Evolutionary conservation across 148 eudicot genomes (phyloP).

Genomic region (Vaccinium myrtillus): DNA sequence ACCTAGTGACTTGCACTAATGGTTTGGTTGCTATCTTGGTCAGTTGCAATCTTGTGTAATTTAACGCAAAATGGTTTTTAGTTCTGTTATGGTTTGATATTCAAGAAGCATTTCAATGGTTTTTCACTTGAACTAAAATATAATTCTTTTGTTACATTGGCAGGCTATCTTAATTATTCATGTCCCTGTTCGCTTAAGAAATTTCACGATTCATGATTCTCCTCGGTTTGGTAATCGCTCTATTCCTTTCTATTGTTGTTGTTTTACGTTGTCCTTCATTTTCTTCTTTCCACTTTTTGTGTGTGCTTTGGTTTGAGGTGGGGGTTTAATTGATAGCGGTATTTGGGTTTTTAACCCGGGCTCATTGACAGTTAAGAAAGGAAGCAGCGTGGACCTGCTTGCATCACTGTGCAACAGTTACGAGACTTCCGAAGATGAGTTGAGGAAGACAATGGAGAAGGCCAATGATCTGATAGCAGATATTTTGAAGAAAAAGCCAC

Average conservation of each 20-base stretch:
- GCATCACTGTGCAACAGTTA: constrained; percentile 76
- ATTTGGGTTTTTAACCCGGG: neutral
- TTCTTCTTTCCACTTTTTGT: neutral
- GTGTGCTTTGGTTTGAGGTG: constrained; percentile 6
- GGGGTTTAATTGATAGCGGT: neutral
- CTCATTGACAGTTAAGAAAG: constrained; percentile 57
- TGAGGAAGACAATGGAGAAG: constrained; percentile 68
- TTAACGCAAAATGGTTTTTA: constrained; percentile 4
- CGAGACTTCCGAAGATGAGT: constrained; percentile 84
- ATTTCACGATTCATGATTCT: constrained; percentile 53
- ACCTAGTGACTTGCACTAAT: constrained; percentile 79
- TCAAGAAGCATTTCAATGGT: constrained; percentile 2
- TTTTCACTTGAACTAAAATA: neutral
- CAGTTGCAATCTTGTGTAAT: constrained; percentile 27
- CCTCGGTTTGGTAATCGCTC: constrained; percentile 53
- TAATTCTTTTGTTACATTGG: constrained; percentile 4
- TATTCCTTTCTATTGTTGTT: neutral
- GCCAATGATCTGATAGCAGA: constrained; percentile 61
- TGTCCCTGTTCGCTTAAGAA: constrained; percentile 66
- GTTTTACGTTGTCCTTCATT: neutral
- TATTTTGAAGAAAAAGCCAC: constrained; percentile 59
- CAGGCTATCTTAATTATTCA: constrained; percentile 95
- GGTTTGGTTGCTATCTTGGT: constrained; percentile 90
- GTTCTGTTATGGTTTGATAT: neutral
- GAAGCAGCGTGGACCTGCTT: constrained; percentile 63